A percentile compares a stretch with the other conserved stretches of the same genome.
phyloP scores from a whole-genome alignment of 2,329 filamentous ascomycete genomes.

The Helotiales sp. region DNA sequence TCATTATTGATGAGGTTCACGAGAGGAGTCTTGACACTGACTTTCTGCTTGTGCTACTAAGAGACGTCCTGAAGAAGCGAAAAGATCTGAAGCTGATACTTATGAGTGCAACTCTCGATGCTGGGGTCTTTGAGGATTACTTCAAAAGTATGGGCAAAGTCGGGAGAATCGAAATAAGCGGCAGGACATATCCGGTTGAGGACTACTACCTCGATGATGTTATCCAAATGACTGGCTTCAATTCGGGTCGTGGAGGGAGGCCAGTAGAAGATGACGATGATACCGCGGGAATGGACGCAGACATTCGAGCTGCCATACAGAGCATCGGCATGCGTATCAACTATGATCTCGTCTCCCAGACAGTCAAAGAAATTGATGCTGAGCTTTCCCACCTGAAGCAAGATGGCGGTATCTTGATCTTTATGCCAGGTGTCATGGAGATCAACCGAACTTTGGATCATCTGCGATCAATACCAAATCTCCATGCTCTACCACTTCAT shows the following conservation, averaged over 20 bases:
- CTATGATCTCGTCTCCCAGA: conserved; percentile 80
- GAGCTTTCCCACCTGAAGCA: conserved; percentile 65
- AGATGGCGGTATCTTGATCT: conserved; percentile 90
- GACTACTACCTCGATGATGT: conserved; percentile 92
- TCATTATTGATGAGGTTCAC: conserved; percentile 96
- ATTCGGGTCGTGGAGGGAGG: conserved; percentile 41
- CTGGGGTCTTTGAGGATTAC: conserved; percentile 79
- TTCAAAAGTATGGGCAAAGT: conserved; percentile 73
- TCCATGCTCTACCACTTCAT: conserved; percentile 85
- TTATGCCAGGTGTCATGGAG: conserved; percentile 88
- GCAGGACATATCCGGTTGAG: conserved; percentile 84
- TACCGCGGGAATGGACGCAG: conserved; percentile 49
- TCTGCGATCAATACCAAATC: conserved; percentile 61
- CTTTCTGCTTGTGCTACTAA: conserved; percentile 83
- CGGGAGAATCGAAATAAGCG: conserved; percentile 81
- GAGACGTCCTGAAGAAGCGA: conserved; percentile 73
- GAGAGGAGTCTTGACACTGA: conserved; percentile 94
- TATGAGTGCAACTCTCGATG: conserved; percentile 96
- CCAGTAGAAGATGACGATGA: conserved; percentile 44
- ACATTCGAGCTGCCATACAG: conserved; percentile 69
- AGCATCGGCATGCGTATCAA: conserved; percentile 83
- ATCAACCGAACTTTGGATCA: conserved; percentile 78
- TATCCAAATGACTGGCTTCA: conserved; percentile 75
- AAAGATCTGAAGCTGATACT: conserved; percentile 85
- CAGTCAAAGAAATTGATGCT: conserved; percentile 77